Evolutionary conservation across 2,329 filamentous ascomycete genomes (phyloP), one percentile per base, ranked within the genome.

Genomic region (Corinectria fuckeliana): DNA sequence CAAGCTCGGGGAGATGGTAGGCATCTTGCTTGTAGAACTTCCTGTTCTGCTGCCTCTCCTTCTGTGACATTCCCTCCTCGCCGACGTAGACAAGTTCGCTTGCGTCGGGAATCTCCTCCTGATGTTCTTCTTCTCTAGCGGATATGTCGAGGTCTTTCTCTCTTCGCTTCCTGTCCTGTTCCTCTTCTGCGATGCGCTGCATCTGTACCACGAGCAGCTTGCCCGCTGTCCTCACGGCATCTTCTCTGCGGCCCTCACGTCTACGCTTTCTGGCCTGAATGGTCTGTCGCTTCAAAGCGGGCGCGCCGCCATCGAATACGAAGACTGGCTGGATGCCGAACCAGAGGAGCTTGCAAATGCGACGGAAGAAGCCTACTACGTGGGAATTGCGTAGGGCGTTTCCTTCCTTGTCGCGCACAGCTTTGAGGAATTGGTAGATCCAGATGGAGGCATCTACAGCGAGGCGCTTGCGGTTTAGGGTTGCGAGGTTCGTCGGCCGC

Each of bases 391-490:
- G 92, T 51, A 99, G 83, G 1, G 95, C 95, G 73, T 99, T 97
- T 53, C 95, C 95, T 77, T 99, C 95, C 72, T 98, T 97, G 78
- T 99, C 95, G 70, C 95, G 93, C 10, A 99, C 95, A 9, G 96
- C 95, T 80, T 99, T 99, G 70, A 99, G 87, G 72, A 99, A 99
- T 74, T 99, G 95, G 82, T 99, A 99, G 70, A 99, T 98, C 95
- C 95, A 99, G 74, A 99, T 99, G 11, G 93, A 97, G 58, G 96
- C 95, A 78, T 99, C 95, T 67, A 99, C 92, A 45, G 95, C 96
- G 49, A 99, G 90, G 14, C 95, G 92, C 79, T 97, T 97, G 69
- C 91, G 92, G 76, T 98, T 98, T 61, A 99, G 88, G 13, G 94
- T 97, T 70, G 96, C 93, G 69, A 99, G 90, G 76, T 97, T 97